Percentiles rank a stretch among this genome's conserved stretches.
Evolutionary conservation across 371 early-diverging fungal species (phyloP).

Genomic region (Mycotypha africana): DNA sequence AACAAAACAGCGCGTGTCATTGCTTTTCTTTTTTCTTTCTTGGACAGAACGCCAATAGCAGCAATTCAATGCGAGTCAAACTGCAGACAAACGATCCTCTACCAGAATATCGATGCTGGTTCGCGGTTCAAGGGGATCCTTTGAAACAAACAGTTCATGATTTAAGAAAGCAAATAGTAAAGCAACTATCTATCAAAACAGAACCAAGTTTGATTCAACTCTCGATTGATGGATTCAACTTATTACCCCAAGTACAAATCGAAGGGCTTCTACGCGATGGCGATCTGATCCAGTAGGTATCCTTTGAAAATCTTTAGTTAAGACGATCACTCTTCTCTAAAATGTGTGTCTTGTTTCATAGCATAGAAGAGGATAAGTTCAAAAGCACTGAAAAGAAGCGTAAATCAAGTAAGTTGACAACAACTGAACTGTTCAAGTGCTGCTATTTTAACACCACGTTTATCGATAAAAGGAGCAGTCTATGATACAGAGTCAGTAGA

Average conservation of each 20-base stretch:
- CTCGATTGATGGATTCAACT: conserved; percentile 4
- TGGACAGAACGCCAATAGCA: background rate
- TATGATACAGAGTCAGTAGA: too few relatives aligned
- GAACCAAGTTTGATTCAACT: conserved; percentile 2
- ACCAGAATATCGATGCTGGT: conserved; percentile 9
- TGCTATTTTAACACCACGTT: too few relatives aligned
- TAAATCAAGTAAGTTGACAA: background rate
- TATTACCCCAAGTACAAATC: conserved; percentile 8
- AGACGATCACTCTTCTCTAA: background rate
- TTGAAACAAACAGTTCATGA: conserved; percentile 5
- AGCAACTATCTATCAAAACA: background rate
- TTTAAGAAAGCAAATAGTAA: conserved; percentile 1
- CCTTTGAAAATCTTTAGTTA: background rate
- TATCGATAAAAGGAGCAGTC: too few relatives aligned
- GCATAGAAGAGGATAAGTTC: background rate
- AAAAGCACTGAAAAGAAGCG: background rate
- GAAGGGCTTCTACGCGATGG: conserved; percentile 10
- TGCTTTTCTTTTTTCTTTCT: background rate
- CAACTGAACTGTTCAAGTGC: too few relatives aligned
- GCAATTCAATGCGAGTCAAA: conserved; percentile 10
- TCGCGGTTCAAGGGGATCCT: background rate
- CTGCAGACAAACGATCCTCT: conserved; percentile 3
- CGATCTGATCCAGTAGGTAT: conserved; percentile 4
- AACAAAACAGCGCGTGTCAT: too few relatives aligned
- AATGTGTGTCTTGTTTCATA: background rate